Conservation (phyloP, 2,329 filamentous ascomycete genomes). For the Alternaria hordeiaustralica region DNA sequence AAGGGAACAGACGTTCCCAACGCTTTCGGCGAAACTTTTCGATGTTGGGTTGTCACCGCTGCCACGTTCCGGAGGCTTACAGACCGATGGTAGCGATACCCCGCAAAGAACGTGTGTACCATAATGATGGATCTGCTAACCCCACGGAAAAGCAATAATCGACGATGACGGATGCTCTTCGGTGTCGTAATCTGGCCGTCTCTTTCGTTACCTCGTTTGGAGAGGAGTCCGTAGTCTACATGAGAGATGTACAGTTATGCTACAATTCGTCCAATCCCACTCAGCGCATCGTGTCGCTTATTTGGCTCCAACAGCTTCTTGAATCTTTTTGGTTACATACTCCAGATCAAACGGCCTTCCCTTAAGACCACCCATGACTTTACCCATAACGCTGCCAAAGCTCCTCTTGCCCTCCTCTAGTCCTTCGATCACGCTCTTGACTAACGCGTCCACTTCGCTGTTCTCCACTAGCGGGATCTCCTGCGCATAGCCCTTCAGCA, state of each 20-base stretch:
- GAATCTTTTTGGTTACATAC: constrained; percentile 67
- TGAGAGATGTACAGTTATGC: constrained; percentile 4
- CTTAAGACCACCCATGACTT: constrained; percentile 60
- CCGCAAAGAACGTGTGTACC: background rate
- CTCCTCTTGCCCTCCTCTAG: constrained; percentile 57
- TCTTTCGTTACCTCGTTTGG: background rate
- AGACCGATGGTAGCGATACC: background rate
- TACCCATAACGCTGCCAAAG: constrained; percentile 71
- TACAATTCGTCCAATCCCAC: constrained; percentile 3
- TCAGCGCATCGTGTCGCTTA: constrained; percentile 2
- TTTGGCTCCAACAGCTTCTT: constrained; percentile 47
- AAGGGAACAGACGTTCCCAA: background rate
- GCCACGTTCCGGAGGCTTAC: background rate
- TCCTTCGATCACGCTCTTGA: constrained; percentile 60
- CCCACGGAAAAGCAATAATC: background rate
- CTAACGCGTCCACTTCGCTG: constrained; percentile 64
- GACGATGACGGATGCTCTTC: background rate
- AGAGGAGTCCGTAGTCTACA: constrained; percentile 7
- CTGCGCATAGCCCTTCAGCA: constrained; percentile 70
- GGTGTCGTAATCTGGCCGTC: background rate
- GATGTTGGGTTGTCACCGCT: background rate
- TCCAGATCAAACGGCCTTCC: constrained; percentile 70
- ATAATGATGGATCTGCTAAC: background rate
- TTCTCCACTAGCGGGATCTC: constrained; percentile 64
- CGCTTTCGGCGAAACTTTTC: background rate